phyloP scores from a whole-genome alignment of 1,284 basidiomycete species.

The Cryptococcus sp. region DNA sequence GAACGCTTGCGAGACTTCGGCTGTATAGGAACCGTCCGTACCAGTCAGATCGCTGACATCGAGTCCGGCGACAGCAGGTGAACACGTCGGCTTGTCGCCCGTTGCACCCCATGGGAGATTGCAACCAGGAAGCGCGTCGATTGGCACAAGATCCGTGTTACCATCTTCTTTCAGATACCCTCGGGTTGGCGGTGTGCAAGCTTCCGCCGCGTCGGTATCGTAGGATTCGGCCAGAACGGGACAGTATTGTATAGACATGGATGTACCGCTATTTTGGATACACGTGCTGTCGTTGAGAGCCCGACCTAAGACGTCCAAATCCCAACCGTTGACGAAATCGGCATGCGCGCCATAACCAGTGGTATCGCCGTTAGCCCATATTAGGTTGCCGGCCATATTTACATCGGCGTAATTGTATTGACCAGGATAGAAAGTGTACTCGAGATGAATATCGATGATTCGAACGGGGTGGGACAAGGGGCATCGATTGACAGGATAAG shows the following conservation, averaged over 20 bases:
- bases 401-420: slow-evolving; percentile 9
- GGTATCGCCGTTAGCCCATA: slow-evolving; percentile 47
- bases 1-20: not conserved
- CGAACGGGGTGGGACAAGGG: slow-evolving; percentile 39
- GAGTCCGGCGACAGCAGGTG: slow-evolving; percentile 16
- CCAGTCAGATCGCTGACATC: slow-evolving; percentile 23
- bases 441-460: slow-evolving; percentile 35
- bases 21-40: slow-evolving; percentile 25
- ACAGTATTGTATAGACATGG: slow-evolving; percentile 5
- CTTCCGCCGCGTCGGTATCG: slow-evolving; percentile 13
- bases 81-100: slow-evolving; percentile 28
- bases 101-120: slow-evolving; percentile 29
- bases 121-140: slow-evolving; percentile 30
- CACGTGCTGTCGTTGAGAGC: slow-evolving; percentile 33
- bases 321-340: slow-evolving; percentile 41
- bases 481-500: slow-evolving; percentile 29
- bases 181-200: slow-evolving; percentile 24
- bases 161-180: slow-evolving; percentile 32
- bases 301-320: slow-evolving; percentile 24
- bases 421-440: slow-evolving; percentile 10
- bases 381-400: slow-evolving; percentile 30
- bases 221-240: slow-evolving; percentile 13
- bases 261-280: slow-evolving; percentile 3
- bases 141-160: slow-evolving; percentile 20
- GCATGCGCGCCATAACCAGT: slow-evolving; percentile 42